Conservation (phyloP, 495 filamentous ascomycete species). For the Immersiella caudata region DNA sequence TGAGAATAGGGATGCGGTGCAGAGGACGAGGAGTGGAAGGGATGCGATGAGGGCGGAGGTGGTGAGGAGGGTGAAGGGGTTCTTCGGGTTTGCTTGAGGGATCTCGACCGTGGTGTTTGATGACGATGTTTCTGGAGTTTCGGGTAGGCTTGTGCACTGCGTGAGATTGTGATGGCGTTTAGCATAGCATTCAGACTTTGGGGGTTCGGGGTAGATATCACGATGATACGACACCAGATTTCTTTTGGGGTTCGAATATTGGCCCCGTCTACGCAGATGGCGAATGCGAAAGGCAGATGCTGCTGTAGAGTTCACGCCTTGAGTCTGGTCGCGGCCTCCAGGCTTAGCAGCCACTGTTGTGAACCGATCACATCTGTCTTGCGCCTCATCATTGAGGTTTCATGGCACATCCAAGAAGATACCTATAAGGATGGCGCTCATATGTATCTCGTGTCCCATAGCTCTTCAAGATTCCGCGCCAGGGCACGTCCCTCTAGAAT, state of each 20-base stretch:
- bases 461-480: too few relatives aligned
- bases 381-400: too few relatives aligned
- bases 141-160: not conserved
- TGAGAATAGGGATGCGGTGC: constrained; percentile 89
- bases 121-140: not conserved
- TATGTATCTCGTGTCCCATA: too few relatives aligned
- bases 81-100: constrained; percentile 43
- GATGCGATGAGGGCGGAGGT: constrained; percentile 75
- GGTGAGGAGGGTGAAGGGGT: constrained; percentile 58
- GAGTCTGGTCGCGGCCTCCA: too few relatives aligned
- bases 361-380: too few relatives aligned
- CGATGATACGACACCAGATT: not conserved
- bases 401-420: too few relatives aligned
- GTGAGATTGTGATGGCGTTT: not conserved
- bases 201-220: not conserved
- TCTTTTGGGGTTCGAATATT: not conserved
- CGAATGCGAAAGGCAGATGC: too few relatives aligned
- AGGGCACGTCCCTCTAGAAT: too few relatives aligned
- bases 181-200: not conserved
- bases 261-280: not conserved
- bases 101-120: not conserved
- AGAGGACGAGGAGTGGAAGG: constrained; percentile 72
- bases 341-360: too few relatives aligned
- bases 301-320: too few relatives aligned
- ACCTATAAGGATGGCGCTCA: too few relatives aligned